Evolutionary conservation across 2,329 filamentous ascomycete species (phyloP), one percentile per base, ranked within the genome.

Genomic region (Alternaria ventricosa): DNA sequence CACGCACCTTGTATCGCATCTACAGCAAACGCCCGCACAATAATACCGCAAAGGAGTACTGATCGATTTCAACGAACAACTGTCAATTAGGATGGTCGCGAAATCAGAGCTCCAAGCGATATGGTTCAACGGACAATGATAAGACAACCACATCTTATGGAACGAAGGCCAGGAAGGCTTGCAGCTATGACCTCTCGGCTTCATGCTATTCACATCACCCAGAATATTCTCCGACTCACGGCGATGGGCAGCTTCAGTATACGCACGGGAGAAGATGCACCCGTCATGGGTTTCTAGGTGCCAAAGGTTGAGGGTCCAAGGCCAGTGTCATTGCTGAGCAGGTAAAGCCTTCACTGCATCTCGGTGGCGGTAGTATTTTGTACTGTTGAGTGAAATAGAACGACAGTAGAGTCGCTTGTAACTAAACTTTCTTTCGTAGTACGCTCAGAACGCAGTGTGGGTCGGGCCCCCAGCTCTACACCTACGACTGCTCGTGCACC

Each of bases 221-320:
- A 59, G 55, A 62, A 22, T 22, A 13, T 53, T 27, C 15, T 62
- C 27, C 18, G 60, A n/a, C 49, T 20, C 9, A 45, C 36, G 23
- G 47, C 47, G 44, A 58, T 43, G 12, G 60, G 60, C 11, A 63
- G 30, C 28, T 55, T 57, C 7, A 46, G 5, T 44, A 23, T 51
- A 45, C 36, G 5, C 50, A n/a, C 30, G 27, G 56, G 60, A 51
- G 22, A 54, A 23, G 53, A 44, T 5, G 50, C 57, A 43, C 22
- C 55, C 20, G 41, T 60, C 18, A 41, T 60, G 25, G 57, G 57
- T 20, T 60, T 60, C 41, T 47, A 47, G 41, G 55, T 55, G n/a
- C 50, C 41, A n/a, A 60, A 55, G 27, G 41, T 60, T 4, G 25
- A 33, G 23, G n/a, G 33, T 18, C 22, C 44, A 33, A 49, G 50